Evolutionary conservation across 495 filamentous ascomycete species (phyloP), one percentile per base, ranked within the genome.

Genomic region (Penicillium angulare): DNA sequence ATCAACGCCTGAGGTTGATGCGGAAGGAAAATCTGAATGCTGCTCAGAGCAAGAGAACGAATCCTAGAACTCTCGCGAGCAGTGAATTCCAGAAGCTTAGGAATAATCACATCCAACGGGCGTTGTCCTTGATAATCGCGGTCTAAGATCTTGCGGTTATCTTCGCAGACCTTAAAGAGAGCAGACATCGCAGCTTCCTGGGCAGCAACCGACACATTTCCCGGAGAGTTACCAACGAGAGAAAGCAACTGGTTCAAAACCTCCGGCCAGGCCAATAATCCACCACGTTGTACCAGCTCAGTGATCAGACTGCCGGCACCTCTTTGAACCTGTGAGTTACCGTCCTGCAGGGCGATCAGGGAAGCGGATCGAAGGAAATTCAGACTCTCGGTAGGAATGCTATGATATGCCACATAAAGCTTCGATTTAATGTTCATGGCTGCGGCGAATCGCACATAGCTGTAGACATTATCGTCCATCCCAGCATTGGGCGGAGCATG

Each of bases 401-500:
- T 77, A 59, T 83, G 84, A 69, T 85, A 88, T 21, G 78, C 79
- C 21, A 81, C 67, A 57, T 79, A 85, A 62, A 97, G 82, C 61
- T 90, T 90, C 63, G 95, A 97, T 72, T 99, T 99, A 51, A 99
- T 79, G 80, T 95, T 92, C 59, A 97, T 81, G 38, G 86, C 91
- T 27, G 92, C 92, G 12, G 92, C 88, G 46, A 86, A 87, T 43
- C 95, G 83, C 45, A 96, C 86, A 26, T 87, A 65, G 61, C 86
- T 82, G 68, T 86, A 93, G 47, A 66, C 86, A 73, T 21, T 74
- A 60, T 35, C 64, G 33, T 55, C 74, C 59, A 87, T 79, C 20
- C 75, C 75, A 40, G 92, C 60, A 1, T 72, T 75, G 9, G 77
- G 56, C 13, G 86, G 83, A 27, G 79, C 71, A 49, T 84, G 77